A percentile compares a stretch with the other conserved stretches of the same genome.
Conservation (phyloP, 1,284 basidiomycete genomes). For the Heterobasidion irregulare region DNA sequence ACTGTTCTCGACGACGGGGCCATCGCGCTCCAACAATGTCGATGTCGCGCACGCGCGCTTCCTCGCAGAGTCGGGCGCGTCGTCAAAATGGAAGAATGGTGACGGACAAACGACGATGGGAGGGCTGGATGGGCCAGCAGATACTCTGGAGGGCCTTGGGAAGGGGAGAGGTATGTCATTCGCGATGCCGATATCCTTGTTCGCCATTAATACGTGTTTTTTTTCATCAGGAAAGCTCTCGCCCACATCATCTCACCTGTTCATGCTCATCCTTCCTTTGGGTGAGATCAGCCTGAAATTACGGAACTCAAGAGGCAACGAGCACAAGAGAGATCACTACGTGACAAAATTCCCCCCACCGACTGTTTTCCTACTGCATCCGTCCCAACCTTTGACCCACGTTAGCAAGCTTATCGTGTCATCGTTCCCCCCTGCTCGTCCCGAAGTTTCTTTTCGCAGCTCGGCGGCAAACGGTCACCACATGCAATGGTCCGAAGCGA, state of each 20-base stretch:
- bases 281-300: constrained; percentile 13
- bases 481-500: constrained; percentile 56
- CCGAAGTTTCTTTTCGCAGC: constrained; percentile 37
- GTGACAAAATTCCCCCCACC: constrained; percentile 22
- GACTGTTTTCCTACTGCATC: constrained; percentile 52
- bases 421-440: constrained; percentile 28
- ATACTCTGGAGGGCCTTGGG: not conserved
- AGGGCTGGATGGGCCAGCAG: not conserved
- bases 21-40: not conserved
- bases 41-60: not conserved
- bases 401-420: constrained; percentile 40
- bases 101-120: not conserved
- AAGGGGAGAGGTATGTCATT: not conserved
- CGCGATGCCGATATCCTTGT: not conserved
- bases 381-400: constrained; percentile 54
- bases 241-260: constrained; percentile 55
- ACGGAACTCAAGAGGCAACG: not conserved
- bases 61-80: not conserved
- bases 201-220: not conserved
- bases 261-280: constrained; percentile 57
- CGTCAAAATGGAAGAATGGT: not conserved
- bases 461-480: constrained; percentile 28
- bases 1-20: not conserved
- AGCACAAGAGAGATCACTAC: not conserved
- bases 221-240: constrained; percentile 40